Conservation (phyloP, 1,139 yeast genomes). For the Yamadazyma jaroonii region DNA sequence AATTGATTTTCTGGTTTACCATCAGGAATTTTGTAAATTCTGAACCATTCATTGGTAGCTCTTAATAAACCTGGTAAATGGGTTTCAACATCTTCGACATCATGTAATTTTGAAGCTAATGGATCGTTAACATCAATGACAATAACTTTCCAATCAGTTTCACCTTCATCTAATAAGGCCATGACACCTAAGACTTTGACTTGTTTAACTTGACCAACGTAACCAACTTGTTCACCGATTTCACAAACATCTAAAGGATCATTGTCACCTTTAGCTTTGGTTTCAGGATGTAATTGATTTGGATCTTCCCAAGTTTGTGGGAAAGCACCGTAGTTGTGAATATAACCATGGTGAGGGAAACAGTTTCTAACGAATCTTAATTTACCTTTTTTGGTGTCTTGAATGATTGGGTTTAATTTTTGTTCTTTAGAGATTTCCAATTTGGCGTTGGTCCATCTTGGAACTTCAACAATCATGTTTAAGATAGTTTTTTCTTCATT, state of each 20-base stretch:
- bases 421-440: conserved; percentile 79
- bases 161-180: conserved; percentile 96
- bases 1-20: conserved; percentile 87
- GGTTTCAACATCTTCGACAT: conserved; percentile 76
- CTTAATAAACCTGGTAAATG: conserved; percentile 83
- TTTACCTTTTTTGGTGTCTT: conserved; percentile 90
- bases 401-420: conserved; percentile 83
- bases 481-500: conserved; percentile 61
- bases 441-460: conserved; percentile 94
- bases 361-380: conserved; percentile 85
- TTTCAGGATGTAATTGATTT: conserved; percentile 60
- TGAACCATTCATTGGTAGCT: conserved; percentile 90
- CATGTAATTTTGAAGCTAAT: conserved; percentile 69
- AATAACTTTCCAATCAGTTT: conserved; percentile 95
- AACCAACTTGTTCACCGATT: conserved; percentile 70
- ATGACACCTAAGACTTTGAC: conserved; percentile 91
- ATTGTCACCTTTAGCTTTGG: conserved; percentile 86
- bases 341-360: conserved; percentile 95
- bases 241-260: conserved; percentile 98
- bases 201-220: conserved; percentile 72
- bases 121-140: conserved; percentile 84
- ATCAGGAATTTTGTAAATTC: conserved; percentile 91
- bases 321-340: conserved; percentile 96
- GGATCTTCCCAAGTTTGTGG: conserved; percentile 98
- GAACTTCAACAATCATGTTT: conserved; percentile 91